Evolutionary conservation across 495 filamentous ascomycete genomes (phyloP).

Genomic region (Aspergillus indologenus): DNA sequence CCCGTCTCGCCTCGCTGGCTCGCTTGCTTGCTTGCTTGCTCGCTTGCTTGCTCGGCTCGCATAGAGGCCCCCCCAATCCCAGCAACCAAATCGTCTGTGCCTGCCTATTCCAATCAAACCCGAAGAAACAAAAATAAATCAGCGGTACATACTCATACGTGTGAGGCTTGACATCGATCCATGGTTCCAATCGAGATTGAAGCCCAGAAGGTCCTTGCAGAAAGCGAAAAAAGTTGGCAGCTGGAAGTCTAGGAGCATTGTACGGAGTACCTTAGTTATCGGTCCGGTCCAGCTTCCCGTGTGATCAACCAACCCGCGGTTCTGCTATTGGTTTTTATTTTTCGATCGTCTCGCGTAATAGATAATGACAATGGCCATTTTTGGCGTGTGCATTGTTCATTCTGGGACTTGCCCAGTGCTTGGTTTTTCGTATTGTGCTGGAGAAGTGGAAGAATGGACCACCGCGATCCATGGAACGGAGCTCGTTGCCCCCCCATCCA

Average conservation of each 20-base stretch:
- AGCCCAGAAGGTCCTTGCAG: background rate
- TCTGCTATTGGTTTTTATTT: background rate
- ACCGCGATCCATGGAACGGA: conserved; percentile 10
- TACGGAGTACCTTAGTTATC: background rate
- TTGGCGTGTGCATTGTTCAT: conserved; percentile 11
- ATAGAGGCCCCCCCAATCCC: background rate
- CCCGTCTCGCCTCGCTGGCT: background rate
- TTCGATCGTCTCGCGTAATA: background rate
- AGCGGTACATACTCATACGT: background rate
- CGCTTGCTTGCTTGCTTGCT: background rate
- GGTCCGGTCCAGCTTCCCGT: background rate
- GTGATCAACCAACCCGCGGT: background rate
- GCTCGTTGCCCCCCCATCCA: background rate
- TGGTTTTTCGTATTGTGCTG: background rate
- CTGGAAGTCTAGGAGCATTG: background rate
- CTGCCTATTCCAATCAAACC: background rate
- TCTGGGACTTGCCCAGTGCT: conserved; percentile 10
- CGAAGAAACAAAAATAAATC: background rate
- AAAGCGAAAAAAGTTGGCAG: background rate
- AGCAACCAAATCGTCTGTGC: background rate
- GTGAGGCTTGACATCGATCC: background rate
- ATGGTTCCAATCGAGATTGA: background rate
- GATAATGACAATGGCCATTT: background rate
- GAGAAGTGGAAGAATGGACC: background rate
- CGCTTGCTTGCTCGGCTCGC: background rate